Percentiles rank a stretch among this genome's conserved stretches.
These are phyloP conservation scores for Fusarium bulbicola DNA, from an alignment of 2,329 filamentous ascomycete genomes.

Conservation along the genomic window DNA sequence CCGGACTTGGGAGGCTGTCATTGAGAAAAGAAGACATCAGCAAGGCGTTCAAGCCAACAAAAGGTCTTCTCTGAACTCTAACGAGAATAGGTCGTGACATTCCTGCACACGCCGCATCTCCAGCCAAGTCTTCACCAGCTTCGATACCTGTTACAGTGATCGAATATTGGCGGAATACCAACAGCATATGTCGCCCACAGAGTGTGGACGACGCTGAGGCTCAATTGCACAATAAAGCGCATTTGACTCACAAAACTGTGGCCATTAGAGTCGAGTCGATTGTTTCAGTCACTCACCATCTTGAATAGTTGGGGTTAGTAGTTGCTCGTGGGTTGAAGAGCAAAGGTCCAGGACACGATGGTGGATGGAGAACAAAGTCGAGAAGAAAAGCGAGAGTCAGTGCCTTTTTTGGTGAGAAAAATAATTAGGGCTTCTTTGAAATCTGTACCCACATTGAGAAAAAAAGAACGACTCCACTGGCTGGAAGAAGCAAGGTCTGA, in stretches of 20 bases:
- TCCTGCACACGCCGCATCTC: conserved; percentile 65
- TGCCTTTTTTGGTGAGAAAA: conserved; percentile 43
- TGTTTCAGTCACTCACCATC: conserved; percentile 52
- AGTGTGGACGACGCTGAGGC: conserved; percentile 42
- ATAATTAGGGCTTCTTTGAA: conserved; percentile 51
- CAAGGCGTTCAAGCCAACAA: conserved; percentile 78
- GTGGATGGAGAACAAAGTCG: conserved; percentile 42
- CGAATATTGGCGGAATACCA: conserved; percentile 48
- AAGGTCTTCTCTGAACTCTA: conserved; percentile 93
- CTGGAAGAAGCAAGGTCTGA: neutral
- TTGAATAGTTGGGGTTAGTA: conserved; percentile 51
- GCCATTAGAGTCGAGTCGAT: conserved; percentile 50
- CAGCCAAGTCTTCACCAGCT: conserved; percentile 72
- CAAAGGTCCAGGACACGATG: conserved; percentile 47
- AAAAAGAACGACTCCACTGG: conserved; percentile 6
- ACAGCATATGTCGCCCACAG: conserved; percentile 38
- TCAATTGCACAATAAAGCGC: conserved; percentile 47
- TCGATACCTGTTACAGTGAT: conserved; percentile 37
- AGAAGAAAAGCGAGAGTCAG: conserved; percentile 35
- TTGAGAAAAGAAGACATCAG: conserved; percentile 99
- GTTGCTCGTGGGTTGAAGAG: conserved; percentile 49
- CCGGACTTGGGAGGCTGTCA: conserved; percentile 99
- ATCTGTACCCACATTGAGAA: conserved; percentile 25
- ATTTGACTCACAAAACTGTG: conserved; percentile 50
- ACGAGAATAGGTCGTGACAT: conserved; percentile 72